Conservation (phyloP, 768 basidiomycete genomes). For the Lactarius quietus region DNA sequence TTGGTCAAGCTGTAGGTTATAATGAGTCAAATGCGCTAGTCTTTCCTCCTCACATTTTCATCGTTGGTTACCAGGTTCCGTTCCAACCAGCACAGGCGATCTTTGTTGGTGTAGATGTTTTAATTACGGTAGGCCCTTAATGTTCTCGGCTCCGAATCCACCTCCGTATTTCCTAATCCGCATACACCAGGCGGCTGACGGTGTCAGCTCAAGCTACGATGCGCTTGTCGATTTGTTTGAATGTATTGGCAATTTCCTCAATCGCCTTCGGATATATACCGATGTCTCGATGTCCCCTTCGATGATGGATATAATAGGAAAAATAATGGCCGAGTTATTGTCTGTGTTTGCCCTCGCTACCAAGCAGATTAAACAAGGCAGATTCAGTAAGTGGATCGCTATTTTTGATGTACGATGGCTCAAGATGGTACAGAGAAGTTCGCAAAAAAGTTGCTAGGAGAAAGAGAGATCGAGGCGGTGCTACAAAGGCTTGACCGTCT, state of each 20-base stretch:
- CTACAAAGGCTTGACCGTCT: background rate
- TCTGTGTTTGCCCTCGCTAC: background rate
- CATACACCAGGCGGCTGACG: background rate
- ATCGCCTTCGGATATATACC: background rate
- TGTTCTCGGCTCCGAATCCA: too few species aligned
- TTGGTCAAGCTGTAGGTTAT: background rate
- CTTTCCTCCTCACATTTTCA: too few species aligned
- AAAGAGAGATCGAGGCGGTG: background rate
- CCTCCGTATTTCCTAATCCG: background rate
- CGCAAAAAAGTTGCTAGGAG: constrained; percentile 1
- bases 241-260: constrained; percentile 5
- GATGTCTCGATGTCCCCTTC: background rate
- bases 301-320: background rate
- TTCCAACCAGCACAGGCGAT: background rate
- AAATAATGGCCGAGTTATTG: constrained; percentile 10
- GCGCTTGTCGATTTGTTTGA: constrained; percentile 2
- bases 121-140: background rate
- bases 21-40: too few species aligned
- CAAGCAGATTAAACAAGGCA: background rate
- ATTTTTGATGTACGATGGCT: background rate
- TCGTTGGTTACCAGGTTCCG: background rate
- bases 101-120: background rate
- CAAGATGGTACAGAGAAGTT: background rate
- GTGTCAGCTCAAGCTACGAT: background rate
- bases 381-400: background rate